Evolutionary conservation across 73 alveolate species (phyloP), one percentile per base, ranked within the genome.

Genomic region (Symbiodinium natans): DNA sequence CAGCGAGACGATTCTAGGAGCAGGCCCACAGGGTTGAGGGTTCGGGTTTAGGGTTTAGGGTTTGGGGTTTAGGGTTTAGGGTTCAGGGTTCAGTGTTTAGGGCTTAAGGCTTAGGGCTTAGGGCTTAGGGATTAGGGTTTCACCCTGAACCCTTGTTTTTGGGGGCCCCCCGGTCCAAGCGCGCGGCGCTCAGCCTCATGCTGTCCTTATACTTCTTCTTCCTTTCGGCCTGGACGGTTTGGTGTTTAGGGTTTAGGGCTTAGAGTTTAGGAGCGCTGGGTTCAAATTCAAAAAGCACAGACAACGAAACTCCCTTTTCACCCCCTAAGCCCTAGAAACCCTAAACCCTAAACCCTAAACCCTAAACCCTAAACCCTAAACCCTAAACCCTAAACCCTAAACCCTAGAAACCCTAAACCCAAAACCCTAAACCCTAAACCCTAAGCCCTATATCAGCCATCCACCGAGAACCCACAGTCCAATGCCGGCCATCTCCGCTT

Each of bases 401-500:
- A 42, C 59, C 23, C 41, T n/a, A 41, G 29, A 41, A n/a, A n/a
- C n/a, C n/a, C n/a, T n/a, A 36, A 39, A 40, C 90, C 13, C 90
- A 9, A 40, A 52, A 11, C 41, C 48, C 71, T 41, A 33, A 40
- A 34, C 41, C 71, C 41, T 13, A 39, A 27, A 29, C 15, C 68
- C 71, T 33, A 31, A 9, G 1, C 13, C 6, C 87, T n/a, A 34
- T 83, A 21, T 8, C 25, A n/a, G n/a, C n/a, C n/a, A n/a, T n/a
- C n/a, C n/a, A n/a, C n/a, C n/a, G n/a, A n/a, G n/a, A n/a, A n/a
- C n/a, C n/a, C n/a, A n/a, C n/a, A n/a, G n/a, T n/a, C n/a, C n/a
- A n/a, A n/a, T n/a, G 59, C 59, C 13, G 48, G 80, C 97, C 97
- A 23, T 90, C 97, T 90, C 97, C 33, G 97, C 89, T 85, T 90